These are phyloP conservation scores for Talaromyces amestolkiae DNA, from an alignment of 2,329 filamentous ascomycete species.

Conservation along the genomic window DNA sequence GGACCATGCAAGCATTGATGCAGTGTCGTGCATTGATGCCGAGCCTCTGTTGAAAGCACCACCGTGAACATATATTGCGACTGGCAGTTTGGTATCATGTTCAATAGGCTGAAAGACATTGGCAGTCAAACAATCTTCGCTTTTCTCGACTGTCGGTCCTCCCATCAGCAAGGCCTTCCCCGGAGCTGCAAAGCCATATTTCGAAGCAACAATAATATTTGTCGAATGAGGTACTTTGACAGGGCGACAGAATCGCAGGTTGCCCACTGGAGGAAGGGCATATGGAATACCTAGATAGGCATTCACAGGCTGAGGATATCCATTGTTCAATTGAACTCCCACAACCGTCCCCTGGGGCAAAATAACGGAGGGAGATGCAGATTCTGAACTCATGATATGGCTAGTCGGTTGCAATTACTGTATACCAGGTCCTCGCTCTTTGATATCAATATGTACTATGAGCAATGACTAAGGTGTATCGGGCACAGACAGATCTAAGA, in stretches of 20 bases:
- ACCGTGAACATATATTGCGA: constrained; percentile 44
- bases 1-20: constrained; percentile 59
- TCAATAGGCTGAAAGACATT: constrained; percentile 39
- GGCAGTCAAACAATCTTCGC: constrained; percentile 43
- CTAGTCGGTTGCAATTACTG: not conserved
- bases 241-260: constrained; percentile 47
- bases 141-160: constrained; percentile 51
- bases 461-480: not conserved
- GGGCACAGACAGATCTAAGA: not conserved
- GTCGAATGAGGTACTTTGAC: constrained; percentile 27
- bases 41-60: constrained; percentile 35
- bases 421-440: not conserved
- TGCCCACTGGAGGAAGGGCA: constrained; percentile 47
- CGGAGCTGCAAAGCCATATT: constrained; percentile 33
- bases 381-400: not conserved
- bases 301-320: not conserved
- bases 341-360: not conserved
- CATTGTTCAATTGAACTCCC: not conserved
- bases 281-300: constrained; percentile 53
- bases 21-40: constrained; percentile 53
- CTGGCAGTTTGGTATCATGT: constrained; percentile 31
- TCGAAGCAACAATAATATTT: constrained; percentile 35
- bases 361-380: not conserved
- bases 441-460: not conserved
- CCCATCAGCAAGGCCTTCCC: constrained; percentile 49